phyloP scores from a whole-genome alignment of 768 basidiomycete species.

The Lentinula raphanica region DNA sequence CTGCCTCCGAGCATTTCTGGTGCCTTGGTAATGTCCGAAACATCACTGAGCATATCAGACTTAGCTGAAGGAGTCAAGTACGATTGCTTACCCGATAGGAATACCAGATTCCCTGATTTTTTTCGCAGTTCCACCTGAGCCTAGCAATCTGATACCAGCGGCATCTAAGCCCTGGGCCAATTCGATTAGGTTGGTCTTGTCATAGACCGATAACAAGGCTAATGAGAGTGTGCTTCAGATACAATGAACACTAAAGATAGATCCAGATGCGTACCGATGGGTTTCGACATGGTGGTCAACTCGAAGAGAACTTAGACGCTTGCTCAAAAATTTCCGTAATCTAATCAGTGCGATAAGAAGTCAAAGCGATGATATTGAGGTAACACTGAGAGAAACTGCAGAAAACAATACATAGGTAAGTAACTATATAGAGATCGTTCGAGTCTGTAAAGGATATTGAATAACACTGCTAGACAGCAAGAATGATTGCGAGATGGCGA shows the following conservation, averaged over 20 bases:
- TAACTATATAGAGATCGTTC: background rate
- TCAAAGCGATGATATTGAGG: background rate
- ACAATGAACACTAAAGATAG: background rate
- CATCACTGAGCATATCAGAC: slow-evolving; percentile 59
- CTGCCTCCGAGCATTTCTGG: slow-evolving; percentile 99
- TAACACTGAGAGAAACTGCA: background rate
- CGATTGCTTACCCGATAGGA: slow-evolving; percentile 69
- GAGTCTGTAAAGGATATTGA: background rate
- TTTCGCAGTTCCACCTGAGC: slow-evolving; percentile 97
- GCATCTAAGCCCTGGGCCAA: slow-evolving; percentile 80
- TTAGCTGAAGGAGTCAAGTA: background rate
- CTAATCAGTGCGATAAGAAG: background rate
- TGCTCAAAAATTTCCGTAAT: background rate
- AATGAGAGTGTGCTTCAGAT: background rate
- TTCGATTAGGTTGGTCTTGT: slow-evolving; percentile 86
- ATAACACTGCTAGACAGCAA: background rate
- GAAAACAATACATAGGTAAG: background rate
- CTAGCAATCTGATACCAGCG: slow-evolving; percentile 82
- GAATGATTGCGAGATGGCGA: background rate
- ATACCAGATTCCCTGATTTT: slow-evolving; percentile 93
- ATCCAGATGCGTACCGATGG: slow-evolving; percentile 16
- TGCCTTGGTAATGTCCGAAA: slow-evolving; percentile 94
- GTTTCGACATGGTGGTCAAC: slow-evolving; percentile 11
- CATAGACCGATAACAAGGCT: slow-evolving; percentile 95
- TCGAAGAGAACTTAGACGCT: background rate